Conservation (phyloP, 2,329 filamentous ascomycete genomes). For the Botryotinia narcissicola region DNA sequence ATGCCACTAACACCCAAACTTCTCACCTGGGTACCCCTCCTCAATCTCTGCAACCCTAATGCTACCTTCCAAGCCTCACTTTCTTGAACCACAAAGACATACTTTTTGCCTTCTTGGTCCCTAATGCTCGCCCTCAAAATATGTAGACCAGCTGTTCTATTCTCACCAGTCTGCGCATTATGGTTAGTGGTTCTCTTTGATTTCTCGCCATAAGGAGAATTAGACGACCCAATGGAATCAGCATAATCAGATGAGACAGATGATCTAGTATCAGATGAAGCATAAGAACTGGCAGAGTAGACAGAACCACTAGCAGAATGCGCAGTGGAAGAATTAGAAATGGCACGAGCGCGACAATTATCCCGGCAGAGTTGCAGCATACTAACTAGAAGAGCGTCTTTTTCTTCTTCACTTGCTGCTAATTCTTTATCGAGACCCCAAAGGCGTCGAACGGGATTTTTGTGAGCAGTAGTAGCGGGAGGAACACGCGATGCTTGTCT, state of each 20-base stretch:
- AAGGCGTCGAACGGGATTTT: conserved; percentile 36
- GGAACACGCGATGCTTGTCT: conserved; percentile 44
- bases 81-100: conserved; percentile 62
- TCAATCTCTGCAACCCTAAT: conserved; percentile 57
- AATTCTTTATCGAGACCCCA: conserved; percentile 43
- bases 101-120: conserved; percentile 65
- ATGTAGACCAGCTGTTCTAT: conserved; percentile 56
- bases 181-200: conserved; percentile 32
- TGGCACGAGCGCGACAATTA: conserved; percentile 53
- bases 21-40: conserved; percentile 58
- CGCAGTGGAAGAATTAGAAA: conserved; percentile 40
- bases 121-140: conserved; percentile 61
- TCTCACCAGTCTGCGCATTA: conserved; percentile 49
- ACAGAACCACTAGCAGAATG: conserved; percentile 43
- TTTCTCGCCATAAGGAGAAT: conserved; percentile 21
- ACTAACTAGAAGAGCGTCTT: conserved; percentile 61
- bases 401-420: conserved; percentile 56
- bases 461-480: conserved; percentile 28
- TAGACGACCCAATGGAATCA: conserved; percentile 33
- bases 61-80: conserved; percentile 68
- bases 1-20: conserved; percentile 59
- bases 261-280: conserved; percentile 32
- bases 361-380: conserved; percentile 64
- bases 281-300: conserved; percentile 41
- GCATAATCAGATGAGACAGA: conserved; percentile 35